These are phyloP conservation scores for Raphanus hybrid DNA, from an alignment of 441 rosid species.

Conservation along the genomic window DNA sequence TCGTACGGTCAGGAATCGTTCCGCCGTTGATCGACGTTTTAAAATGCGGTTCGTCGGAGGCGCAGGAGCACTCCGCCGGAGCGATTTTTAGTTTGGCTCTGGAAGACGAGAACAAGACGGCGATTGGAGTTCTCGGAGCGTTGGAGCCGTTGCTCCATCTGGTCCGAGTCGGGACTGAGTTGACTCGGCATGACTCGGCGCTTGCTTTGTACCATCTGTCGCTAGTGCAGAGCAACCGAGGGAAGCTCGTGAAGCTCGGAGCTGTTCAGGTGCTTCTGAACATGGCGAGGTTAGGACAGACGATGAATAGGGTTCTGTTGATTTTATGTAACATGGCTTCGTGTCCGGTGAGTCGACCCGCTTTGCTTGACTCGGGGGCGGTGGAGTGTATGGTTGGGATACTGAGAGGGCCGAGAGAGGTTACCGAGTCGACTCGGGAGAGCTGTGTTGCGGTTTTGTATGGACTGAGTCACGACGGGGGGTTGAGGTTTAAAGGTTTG, in stretches of 20 bases:
- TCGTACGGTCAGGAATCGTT: constrained; percentile 84
- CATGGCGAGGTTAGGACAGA: constrained; percentile 65
- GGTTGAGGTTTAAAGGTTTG: constrained; percentile 73
- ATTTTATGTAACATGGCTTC: constrained; percentile 63
- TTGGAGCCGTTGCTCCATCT: constrained; percentile 71
- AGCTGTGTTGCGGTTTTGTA: constrained; percentile 63
- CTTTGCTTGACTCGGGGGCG: constrained; percentile 79
- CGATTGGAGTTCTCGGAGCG: constrained; percentile 87
- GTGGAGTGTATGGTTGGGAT: constrained; percentile 67
- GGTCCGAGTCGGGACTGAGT: constrained; percentile 60
- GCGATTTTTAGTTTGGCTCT: constrained; percentile 81
- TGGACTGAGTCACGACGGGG: constrained; percentile 68
- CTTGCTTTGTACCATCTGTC: constrained; percentile 82
- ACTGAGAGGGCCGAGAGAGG: constrained; percentile 43
- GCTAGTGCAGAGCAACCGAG: constrained; percentile 69
- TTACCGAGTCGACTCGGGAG: constrained; percentile 58
- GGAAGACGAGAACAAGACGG: constrained; percentile 78
- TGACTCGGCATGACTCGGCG: constrained; percentile 78
- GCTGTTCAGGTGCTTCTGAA: constrained; percentile 60
- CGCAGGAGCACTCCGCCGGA: constrained; percentile 82
- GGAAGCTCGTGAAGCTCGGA: constrained; percentile 68
- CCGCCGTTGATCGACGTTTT: constrained; percentile 71
- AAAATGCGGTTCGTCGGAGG: constrained; percentile 71
- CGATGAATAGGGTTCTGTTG: constrained; percentile 53
- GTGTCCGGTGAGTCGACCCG: constrained; percentile 51